Conservation (phyloP, 805 yeast species). For the Lipomyces spencermartinsiae region DNA sequence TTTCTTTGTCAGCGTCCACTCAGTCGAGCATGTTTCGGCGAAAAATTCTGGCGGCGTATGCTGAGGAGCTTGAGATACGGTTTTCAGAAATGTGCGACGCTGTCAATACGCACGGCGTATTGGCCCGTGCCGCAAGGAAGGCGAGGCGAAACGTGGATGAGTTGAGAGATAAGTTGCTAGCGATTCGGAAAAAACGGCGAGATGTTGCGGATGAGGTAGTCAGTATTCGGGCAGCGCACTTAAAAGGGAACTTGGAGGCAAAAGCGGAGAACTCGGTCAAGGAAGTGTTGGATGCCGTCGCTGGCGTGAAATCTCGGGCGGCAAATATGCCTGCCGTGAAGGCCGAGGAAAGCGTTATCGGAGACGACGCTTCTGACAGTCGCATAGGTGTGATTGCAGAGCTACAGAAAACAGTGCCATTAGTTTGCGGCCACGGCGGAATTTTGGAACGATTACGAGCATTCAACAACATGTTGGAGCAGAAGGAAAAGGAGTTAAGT, state of each 20-base stretch:
- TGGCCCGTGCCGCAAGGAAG: conserved; percentile 17
- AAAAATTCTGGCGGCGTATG: conserved; percentile 24
- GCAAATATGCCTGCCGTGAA: conserved; percentile 2
- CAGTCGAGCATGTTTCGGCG: conserved; percentile 10
- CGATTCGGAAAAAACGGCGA: conserved; percentile 24
- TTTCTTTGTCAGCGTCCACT: conserved; percentile 5
- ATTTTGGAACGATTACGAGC: conserved; percentile 23
- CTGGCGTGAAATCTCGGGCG: conserved; percentile 19
- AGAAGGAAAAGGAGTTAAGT: conserved; percentile 3
- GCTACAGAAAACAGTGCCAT: conserved; percentile 25
- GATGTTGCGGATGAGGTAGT: conserved; percentile 14
- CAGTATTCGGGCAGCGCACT: conserved; percentile 16
- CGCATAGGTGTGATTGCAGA: conserved; percentile 26
- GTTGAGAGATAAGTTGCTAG: conserved; percentile 22
- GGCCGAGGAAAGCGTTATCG: neutral
- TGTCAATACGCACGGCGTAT: conserved; percentile 24
- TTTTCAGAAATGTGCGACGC: conserved; percentile 29
- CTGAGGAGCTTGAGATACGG: conserved; percentile 31
- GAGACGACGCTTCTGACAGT: neutral
- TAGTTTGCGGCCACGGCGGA: conserved; percentile 29
- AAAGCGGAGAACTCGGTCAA: conserved; percentile 11
- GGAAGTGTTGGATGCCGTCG: conserved; percentile 18
- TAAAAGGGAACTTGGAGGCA: conserved; percentile 8
- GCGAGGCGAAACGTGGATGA: conserved; percentile 9
- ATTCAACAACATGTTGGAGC: conserved; percentile 26